Conservation (phyloP, 305 asterid genomes). For the Plantago rigida region DNA sequence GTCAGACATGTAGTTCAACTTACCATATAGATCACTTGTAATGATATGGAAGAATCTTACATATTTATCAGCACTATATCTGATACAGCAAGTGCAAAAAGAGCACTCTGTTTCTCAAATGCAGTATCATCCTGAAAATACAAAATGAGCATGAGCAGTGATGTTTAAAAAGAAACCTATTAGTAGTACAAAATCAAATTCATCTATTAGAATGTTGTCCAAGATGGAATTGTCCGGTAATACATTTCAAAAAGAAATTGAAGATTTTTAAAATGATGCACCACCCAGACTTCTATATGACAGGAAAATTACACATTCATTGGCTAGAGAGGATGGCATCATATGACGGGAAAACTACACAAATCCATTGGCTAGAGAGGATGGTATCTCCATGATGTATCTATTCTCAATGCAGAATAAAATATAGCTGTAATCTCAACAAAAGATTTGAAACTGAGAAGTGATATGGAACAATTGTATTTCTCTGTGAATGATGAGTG, state of each 20-base stretch:
- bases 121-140: constrained; percentile 70
- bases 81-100: constrained; percentile 91
- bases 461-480: too few relatives aligned
- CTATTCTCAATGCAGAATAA: neutral
- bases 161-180: constrained; percentile 1
- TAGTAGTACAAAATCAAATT: constrained; percentile 2
- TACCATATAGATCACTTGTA: constrained; percentile 15
- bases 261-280: constrained; percentile 13
- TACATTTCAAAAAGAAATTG: constrained; percentile 3
- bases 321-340: neutral
- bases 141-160: constrained; percentile 26
- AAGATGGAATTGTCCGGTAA: too few relatives aligned
- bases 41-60: constrained; percentile 43
- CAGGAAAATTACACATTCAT: constrained; percentile 1
- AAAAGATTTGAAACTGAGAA: too few relatives aligned
- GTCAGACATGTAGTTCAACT: constrained; percentile 8
- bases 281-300: constrained; percentile 15
- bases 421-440: neutral
- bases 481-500: too few relatives aligned
- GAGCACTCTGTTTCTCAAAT: constrained; percentile 83
- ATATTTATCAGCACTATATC: constrained; percentile 90
- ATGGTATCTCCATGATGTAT: too few relatives aligned
- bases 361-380: neutral
- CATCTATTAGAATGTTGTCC: too few relatives aligned
- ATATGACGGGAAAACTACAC: constrained; percentile 11